Conservation (phyloP, 2,329 filamentous ascomycete species). For the Thermoascus crustaceus region DNA sequence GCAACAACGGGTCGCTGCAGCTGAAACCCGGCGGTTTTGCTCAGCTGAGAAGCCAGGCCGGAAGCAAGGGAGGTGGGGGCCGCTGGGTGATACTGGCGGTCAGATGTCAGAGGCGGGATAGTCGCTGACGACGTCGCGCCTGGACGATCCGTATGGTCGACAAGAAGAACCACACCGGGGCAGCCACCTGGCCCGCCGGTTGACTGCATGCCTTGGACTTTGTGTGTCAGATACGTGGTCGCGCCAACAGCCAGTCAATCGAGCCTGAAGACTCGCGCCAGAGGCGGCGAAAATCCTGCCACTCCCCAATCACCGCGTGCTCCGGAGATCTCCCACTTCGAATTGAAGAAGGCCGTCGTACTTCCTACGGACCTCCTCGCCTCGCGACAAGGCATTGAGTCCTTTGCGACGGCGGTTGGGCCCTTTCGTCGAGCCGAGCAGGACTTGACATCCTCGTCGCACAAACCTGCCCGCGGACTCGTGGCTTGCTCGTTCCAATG, state of each 20-base stretch:
- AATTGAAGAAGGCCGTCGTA: no score
- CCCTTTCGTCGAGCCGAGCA: no score
- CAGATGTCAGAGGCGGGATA: conserved; percentile 2
- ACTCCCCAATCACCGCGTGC: not conserved
- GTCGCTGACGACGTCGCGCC: not conserved
- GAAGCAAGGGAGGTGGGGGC: conserved; percentile 2
- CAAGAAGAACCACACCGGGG: conserved; percentile 3
- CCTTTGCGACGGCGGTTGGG: no score
- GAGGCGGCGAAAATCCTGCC: not conserved
- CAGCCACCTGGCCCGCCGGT: conserved; percentile 5
- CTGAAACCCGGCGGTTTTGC: conserved; percentile 13
- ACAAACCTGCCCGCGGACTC: not conserved
- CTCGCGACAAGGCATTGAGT: no score
- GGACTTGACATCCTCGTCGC: no score
- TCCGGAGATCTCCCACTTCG: not conserved
- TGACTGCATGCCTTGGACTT: not conserved
- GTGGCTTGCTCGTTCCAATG: conserved; percentile 1
- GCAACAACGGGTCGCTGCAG: conserved; percentile 20
- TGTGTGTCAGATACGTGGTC: conserved; percentile 15
- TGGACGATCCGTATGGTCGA: conserved; percentile 1
- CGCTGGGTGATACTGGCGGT: conserved; percentile 2
- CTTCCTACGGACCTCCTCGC: no score
- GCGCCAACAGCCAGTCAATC: conserved; percentile 14
- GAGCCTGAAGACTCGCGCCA: conserved; percentile 2
- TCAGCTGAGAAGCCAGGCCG: conserved; percentile 8